Evolutionary conservation across 139 green algal genomes (phyloP).

Genomic region (Chlorella sp.): DNA sequence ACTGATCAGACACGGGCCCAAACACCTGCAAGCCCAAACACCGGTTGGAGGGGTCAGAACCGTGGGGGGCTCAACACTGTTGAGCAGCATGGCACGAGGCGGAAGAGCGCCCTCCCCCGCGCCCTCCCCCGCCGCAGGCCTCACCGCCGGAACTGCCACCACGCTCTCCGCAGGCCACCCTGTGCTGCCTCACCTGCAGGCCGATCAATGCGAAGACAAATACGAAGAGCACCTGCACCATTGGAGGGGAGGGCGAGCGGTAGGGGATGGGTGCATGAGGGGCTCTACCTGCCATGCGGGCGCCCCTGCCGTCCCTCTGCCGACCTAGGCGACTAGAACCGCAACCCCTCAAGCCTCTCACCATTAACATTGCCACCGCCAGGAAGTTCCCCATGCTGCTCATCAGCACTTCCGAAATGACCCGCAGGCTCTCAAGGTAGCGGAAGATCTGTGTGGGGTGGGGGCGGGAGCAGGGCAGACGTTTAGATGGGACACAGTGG

Average conservation of each 20-base stretch:
- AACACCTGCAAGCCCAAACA: constrained; percentile 85
- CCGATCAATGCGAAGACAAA: constrained; percentile 87
- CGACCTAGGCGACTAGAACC: too few relatives aligned
- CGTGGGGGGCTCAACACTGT: too few relatives aligned
- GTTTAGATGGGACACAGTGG: not conserved
- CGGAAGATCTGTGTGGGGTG: constrained; percentile 41
- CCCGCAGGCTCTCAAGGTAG: constrained; percentile 72
- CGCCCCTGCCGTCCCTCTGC: too few relatives aligned
- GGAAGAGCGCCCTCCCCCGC: too few relatives aligned
- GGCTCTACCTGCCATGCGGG: too few relatives aligned
- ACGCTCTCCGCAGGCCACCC: too few relatives aligned
- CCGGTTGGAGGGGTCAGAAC: too few relatives aligned
- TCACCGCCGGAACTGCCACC: too few relatives aligned
- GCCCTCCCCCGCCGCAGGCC: too few relatives aligned
- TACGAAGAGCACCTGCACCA: constrained; percentile 64
- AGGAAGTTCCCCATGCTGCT: constrained; percentile 69
- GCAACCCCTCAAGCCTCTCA: not conserved
- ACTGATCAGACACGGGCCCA: constrained; percentile 16
- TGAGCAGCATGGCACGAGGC: too few relatives aligned
- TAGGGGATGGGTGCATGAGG: too few relatives aligned
- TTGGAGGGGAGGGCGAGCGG: not conserved
- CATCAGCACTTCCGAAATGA: constrained; percentile 78
- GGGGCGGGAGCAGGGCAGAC: not conserved
- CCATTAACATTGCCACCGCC: constrained; percentile 74
- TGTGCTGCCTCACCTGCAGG: too few relatives aligned